A percentile compares a stretch with the other conserved stretches of the same genome.
Evolutionary conservation across 768 basidiomycete species (phyloP).

Genomic region (Gautieria morchelliformis): DNA sequence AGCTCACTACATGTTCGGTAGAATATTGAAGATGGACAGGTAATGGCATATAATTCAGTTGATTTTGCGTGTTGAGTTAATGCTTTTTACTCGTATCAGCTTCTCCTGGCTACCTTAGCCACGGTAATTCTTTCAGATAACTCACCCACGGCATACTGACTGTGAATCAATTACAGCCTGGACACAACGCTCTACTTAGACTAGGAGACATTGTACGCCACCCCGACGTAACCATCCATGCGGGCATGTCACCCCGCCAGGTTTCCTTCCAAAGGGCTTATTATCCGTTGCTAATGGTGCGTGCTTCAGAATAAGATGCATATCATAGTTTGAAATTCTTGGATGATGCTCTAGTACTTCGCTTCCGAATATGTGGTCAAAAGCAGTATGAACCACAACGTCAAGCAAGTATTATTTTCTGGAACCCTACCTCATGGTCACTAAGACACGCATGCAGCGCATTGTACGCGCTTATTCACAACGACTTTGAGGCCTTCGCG

Average conservation of each 20-base stretch:
- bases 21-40: constrained; percentile 44
- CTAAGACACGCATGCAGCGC: constrained; percentile 20
- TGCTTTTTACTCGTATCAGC: constrained; percentile 16
- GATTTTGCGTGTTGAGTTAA: neutral
- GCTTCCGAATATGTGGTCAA: constrained; percentile 51
- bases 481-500: constrained; percentile 35
- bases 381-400: constrained; percentile 39
- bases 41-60: constrained; percentile 15
- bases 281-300: constrained; percentile 43
- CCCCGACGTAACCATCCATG: constrained; percentile 29
- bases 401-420: constrained; percentile 31
- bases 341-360: constrained; percentile 33
- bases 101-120: constrained; percentile 30
- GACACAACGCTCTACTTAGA: constrained; percentile 35
- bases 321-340: neutral
- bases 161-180: neutral
- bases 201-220: constrained; percentile 41
- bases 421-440: constrained; percentile 9
- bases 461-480: constrained; percentile 35
- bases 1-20: constrained; percentile 12
- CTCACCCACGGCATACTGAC: neutral
- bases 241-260: constrained; percentile 22
- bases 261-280: constrained; percentile 55
- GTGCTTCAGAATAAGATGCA: neutral
- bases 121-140: constrained; percentile 21